Evolutionary conservation across 176 grass and related monocot genomes (phyloP).

Genomic region (Oryza coarctata): DNA sequence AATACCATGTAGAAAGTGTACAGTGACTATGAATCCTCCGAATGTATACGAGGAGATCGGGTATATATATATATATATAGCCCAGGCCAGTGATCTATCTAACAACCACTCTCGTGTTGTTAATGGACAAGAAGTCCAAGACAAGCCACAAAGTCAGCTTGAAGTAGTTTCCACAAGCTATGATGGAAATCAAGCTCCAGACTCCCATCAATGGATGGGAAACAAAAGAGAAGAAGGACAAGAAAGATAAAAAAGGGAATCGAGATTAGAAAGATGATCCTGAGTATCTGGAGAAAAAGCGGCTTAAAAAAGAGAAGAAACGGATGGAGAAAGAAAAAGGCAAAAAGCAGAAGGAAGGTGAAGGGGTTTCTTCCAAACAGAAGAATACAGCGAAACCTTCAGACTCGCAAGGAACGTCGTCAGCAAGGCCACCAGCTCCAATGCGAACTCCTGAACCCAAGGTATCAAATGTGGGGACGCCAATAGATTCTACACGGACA

Average conservation of each 20-base stretch:
- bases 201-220: constrained; percentile 31
- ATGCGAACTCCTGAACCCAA: constrained; percentile 44
- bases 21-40: too few species aligned
- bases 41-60: too few species aligned
- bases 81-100: too few species aligned
- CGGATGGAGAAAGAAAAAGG: constrained; percentile 76
- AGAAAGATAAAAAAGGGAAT: constrained; percentile 79
- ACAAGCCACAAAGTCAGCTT: constrained; percentile 41
- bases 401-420: constrained; percentile 26
- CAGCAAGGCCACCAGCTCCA: constrained; percentile 30
- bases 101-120: constrained; percentile 35
- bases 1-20: too few species aligned
- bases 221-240: constrained; percentile 61
- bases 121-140: constrained; percentile 31
- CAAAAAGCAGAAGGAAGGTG: constrained; percentile 57
- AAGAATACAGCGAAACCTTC: constrained; percentile 40
- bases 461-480: constrained; percentile 51
- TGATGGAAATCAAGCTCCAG: constrained; percentile 45
- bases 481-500: constrained; percentile 43
- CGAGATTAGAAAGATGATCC: constrained; percentile 78
- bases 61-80: too few species aligned
- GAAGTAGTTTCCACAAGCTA: constrained; percentile 43
- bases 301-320: constrained; percentile 88
- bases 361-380: constrained; percentile 39
- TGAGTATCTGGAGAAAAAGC: constrained; percentile 77